Conservation (phyloP, 805 yeast species). For the Jamesozyma hellenica region DNA sequence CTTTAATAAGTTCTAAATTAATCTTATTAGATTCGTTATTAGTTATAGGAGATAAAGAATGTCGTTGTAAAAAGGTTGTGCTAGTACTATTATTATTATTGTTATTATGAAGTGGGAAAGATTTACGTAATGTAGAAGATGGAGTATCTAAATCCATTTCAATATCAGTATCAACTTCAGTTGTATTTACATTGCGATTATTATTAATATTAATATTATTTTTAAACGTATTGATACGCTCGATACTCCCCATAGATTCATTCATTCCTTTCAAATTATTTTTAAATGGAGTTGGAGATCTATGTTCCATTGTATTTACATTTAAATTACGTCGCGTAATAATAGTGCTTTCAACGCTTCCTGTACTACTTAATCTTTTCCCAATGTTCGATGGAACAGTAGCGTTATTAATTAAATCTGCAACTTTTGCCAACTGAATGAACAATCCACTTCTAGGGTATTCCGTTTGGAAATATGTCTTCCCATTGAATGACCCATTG, state of each 20-base stretch:
- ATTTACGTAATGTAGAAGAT: slow-evolving; percentile 4
- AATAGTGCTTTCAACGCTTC: slow-evolving; percentile 9
- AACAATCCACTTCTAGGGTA: slow-evolving; percentile 67
- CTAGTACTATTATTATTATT: neutral
- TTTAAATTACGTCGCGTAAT: slow-evolving; percentile 8
- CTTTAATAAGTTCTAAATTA: neutral
- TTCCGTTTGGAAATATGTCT: slow-evolving; percentile 54
- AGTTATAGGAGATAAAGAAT: no score
- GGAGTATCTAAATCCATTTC: slow-evolving; percentile 5
- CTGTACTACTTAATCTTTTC: slow-evolving; percentile 10
- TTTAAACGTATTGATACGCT: no score
- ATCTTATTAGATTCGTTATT: neutral
- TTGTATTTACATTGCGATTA: neutral
- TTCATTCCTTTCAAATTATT: no score
- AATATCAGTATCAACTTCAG: slow-evolving; percentile 8
- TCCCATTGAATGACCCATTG: slow-evolving; percentile 71
- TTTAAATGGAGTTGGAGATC: slow-evolving; percentile 15
- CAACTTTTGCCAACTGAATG: slow-evolving; percentile 43
- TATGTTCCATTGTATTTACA: neutral
- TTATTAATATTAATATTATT: neutral
- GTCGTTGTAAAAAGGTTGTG: neutral
- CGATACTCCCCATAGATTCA: no score
- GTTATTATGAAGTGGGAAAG: no score
- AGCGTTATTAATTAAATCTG: slow-evolving; percentile 17
- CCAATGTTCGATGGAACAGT: neutral